Conservation (phyloP, 164 flowering plant species). For the Akebia trifoliata region DNA sequence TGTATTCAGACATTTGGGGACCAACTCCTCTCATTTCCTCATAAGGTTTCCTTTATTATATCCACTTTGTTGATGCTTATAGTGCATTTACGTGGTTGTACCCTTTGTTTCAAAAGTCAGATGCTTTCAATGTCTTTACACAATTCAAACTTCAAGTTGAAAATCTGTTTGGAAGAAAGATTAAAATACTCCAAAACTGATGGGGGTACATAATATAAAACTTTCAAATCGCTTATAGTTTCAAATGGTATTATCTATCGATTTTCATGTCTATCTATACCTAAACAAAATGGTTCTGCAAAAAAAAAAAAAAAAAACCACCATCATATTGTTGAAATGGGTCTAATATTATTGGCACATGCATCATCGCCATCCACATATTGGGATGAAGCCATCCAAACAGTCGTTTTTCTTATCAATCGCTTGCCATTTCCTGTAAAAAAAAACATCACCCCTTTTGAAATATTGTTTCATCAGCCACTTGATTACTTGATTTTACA, state of each 20-base stretch:
- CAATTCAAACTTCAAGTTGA: slow-evolving; percentile 1
- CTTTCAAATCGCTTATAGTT: neutral
- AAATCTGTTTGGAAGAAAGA: neutral
- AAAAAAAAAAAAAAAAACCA: no score
- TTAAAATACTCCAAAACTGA: neutral
- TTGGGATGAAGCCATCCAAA: neutral
- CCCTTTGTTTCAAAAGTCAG: neutral
- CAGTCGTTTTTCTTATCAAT: neutral
- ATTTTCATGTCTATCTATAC: neutral
- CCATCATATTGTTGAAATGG: neutral
- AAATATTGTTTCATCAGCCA: neutral
- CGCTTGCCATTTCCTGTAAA: neutral
- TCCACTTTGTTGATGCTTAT: neutral
- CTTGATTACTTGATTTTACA: neutral
- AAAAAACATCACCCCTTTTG: neutral
- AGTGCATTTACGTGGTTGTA: neutral
- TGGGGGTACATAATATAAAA: neutral
- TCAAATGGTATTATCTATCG: neutral
- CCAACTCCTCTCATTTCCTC: neutral
- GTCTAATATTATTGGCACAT: neutral
- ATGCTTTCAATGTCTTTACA: neutral
- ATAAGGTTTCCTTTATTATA: neutral
- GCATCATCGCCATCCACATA: neutral
- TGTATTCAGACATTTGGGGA: neutral
- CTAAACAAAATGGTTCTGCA: slow-evolving; percentile 1